Conservation (phyloP, 1,139 yeast genomes). For the Candida dubliniensis region DNA sequence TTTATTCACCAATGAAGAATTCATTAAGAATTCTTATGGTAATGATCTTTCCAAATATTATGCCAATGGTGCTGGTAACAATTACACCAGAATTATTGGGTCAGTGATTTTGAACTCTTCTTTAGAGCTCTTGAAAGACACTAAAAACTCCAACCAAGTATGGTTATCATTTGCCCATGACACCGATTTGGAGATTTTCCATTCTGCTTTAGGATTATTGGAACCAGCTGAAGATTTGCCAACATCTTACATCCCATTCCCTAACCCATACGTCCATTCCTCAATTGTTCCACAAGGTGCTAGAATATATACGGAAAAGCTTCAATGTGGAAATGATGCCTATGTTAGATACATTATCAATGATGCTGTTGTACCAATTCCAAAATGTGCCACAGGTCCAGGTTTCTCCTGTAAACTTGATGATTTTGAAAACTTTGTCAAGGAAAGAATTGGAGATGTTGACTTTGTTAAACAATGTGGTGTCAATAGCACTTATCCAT, state of each 20-base stretch:
- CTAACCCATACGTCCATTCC: slow-evolving; percentile 44
- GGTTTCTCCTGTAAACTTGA: slow-evolving; percentile 55
- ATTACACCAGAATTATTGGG: slow-evolving; percentile 43
- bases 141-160: slow-evolving; percentile 27
- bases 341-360: slow-evolving; percentile 53
- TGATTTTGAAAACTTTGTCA: slow-evolving; percentile 34
- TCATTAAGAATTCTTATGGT: slow-evolving; percentile 32
- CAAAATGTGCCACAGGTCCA: slow-evolving; percentile 52
- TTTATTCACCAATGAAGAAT: slow-evolving; percentile 51
- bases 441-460: slow-evolving; percentile 26
- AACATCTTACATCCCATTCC: slow-evolving; percentile 32
- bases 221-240: slow-evolving; percentile 24
- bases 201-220: slow-evolving; percentile 53
- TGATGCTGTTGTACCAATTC: slow-evolving; percentile 58
- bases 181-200: slow-evolving; percentile 50
- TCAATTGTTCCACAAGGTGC: slow-evolving; percentile 60
- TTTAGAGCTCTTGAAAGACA: slow-evolving; percentile 38
- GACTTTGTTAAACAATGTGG: slow-evolving; percentile 35
- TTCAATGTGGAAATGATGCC: slow-evolving; percentile 38
- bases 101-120: slow-evolving; percentile 52
- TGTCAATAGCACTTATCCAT: slow-evolving; percentile 29
- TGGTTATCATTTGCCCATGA: slow-evolving; percentile 60
- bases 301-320: slow-evolving; percentile 49
- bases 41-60: slow-evolving; percentile 48
- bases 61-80: slow-evolving; percentile 51